These are phyloP conservation scores for Poterioochromonas sp. DNA, from an alignment of 352 stramenopile genomes.

Conservation along the genomic window DNA sequence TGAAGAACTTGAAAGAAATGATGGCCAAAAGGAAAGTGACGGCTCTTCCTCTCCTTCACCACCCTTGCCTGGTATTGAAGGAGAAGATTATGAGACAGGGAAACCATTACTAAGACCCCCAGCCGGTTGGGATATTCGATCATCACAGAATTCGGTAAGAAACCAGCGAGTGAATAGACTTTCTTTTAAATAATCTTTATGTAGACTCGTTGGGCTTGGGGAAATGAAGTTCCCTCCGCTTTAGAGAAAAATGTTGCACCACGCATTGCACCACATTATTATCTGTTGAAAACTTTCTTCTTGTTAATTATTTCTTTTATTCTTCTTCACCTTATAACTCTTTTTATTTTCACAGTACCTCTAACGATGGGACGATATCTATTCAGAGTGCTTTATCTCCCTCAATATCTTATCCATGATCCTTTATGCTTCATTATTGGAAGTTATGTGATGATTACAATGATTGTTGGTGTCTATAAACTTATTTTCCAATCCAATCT, in stretches of 20 bases:
- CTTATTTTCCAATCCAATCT: neutral
- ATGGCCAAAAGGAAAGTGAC: too few species aligned
- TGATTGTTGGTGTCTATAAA: neutral
- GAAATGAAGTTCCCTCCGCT: neutral
- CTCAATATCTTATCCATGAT: neutral
- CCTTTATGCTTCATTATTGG: constrained; percentile 4
- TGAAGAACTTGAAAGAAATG: neutral
- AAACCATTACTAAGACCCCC: neutral
- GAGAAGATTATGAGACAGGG: neutral
- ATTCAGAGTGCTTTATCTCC: neutral
- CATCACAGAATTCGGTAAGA: neutral
- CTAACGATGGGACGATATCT: neutral
- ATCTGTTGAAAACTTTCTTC: neutral
- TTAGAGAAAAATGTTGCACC: constrained; percentile 2
- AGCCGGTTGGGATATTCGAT: constrained; percentile 1
- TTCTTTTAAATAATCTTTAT: neutral
- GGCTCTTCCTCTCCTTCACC: neutral
- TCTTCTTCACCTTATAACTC: neutral
- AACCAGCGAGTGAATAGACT: neutral
- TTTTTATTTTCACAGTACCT: neutral
- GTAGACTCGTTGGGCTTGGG: constrained; percentile 22
- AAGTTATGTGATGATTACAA: neutral
- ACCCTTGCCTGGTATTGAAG: neutral
- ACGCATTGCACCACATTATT: neutral
- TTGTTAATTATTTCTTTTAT: neutral